Base-by-base conservation (phyloP, 768 basidiomycete genomes). In the Pleurotus salmoneostramineus region DNA sequence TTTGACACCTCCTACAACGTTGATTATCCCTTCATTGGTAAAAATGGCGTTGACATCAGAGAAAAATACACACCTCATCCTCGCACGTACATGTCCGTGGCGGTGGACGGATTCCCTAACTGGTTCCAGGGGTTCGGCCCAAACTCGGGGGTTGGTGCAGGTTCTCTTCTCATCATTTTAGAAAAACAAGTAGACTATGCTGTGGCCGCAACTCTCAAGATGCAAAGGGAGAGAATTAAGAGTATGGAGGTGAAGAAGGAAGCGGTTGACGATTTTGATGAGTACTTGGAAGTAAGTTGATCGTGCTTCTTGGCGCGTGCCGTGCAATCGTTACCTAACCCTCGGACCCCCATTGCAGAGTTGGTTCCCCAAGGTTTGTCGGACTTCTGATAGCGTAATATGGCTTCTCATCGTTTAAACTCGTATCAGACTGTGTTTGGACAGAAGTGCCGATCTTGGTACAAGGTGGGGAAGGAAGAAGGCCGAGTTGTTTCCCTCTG, bases 21-120 rank as follows among this genome's bases (percentile, higher is more conserved):
- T 15, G 74, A 76, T 14, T 83, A 83, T 65, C 72, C 78, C 35
- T 71, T 88, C 62, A 68, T 84, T 54, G 84, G 84, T 4, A 79
- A 82, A 10, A 69, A 74, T 17, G 84, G 85, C 2, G 62, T 77
- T 6, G 73, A 79, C 52, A 69, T 89, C 4, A 75, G 76, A 54
- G 75, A 82, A n/a, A 77, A 77, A 56, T 85, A 81, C 67, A 72
- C 67, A 1, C 82, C 84, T 3, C 74, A 83, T 61, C 83, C 86
- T 2, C 67, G 68, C 8, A 79, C 83, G 3, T 89, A 89, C 66
- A 74, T 89, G 5, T 74, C 81, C 5, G 65, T 87, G 34, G 77
- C 80, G 17, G 76, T 83, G 15, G 81, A 85, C 48, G 83, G 81
- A 6, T 87, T 88, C 69, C 87, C 88, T n/a, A 88, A 87, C 68